Evolutionary conservation across 805 yeast genomes (phyloP).

Genomic region (Zygotorulaspora danielsina): DNA sequence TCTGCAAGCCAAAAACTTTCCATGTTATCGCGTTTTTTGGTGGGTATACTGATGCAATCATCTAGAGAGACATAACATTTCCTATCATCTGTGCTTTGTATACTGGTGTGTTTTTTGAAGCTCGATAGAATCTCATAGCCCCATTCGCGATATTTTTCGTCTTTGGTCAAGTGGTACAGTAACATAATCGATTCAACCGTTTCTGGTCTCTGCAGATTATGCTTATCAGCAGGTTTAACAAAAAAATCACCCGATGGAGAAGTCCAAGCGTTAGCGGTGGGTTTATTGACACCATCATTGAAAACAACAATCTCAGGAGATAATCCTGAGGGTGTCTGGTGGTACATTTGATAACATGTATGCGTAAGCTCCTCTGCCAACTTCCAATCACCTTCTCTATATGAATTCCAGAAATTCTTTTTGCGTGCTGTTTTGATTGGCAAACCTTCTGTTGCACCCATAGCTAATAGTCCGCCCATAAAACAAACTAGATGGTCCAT

Average conservation of each 20-base stretch:
- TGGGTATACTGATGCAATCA: conserved; percentile 58
- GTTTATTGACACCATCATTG: conserved; percentile 46
- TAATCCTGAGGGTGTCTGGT: conserved; percentile 68
- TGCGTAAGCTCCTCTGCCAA: conserved; percentile 71
- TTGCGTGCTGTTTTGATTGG: conserved; percentile 52
- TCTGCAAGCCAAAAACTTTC: conserved; percentile 95
- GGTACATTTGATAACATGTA: conserved; percentile 82
- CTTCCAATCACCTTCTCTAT: conserved; percentile 57
- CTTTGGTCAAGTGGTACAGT: conserved; percentile 74
- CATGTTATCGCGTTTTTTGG: conserved; percentile 62
- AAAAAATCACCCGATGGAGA: conserved; percentile 49
- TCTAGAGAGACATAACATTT: conserved; percentile 57
- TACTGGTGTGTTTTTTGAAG: conserved; percentile 56
- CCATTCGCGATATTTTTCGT: conserved; percentile 78
- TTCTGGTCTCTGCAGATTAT: conserved; percentile 89
- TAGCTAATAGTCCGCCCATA: conserved; percentile 80
- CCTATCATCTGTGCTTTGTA: conserved; percentile 30
- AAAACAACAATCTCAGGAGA: conserved; percentile 88
- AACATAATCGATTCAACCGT: conserved; percentile 85
- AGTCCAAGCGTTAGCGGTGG: conserved; percentile 32
- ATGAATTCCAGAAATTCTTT: conserved; percentile 52
- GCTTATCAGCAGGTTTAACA: conserved; percentile 69
- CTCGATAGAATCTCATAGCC: conserved; percentile 80
- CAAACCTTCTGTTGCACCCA: conserved; percentile 81
- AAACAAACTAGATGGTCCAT: conserved; percentile 95